Evolutionary conservation across 2,329 filamentous ascomycete species (phyloP).

Genomic region (Neodidymelliopsis sp.): DNA sequence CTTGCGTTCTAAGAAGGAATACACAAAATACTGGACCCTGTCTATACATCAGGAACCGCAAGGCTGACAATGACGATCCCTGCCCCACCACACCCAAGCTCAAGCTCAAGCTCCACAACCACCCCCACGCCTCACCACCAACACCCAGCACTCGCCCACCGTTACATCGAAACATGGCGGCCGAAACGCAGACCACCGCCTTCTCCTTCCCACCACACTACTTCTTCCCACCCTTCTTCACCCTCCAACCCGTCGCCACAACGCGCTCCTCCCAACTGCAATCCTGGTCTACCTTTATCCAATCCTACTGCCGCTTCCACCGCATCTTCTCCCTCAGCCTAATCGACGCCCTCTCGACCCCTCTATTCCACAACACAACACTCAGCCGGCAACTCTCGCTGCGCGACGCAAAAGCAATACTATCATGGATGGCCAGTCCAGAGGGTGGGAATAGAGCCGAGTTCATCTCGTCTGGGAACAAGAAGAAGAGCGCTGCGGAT

Average conservation of each 20-base stretch:
- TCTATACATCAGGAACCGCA: background rate
- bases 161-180: conserved; percentile 8
- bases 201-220: conserved; percentile 62
- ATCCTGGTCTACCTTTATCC: conserved; percentile 88
- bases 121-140: background rate
- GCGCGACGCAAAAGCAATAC: conserved; percentile 60
- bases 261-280: conserved; percentile 78
- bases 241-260: conserved; percentile 75
- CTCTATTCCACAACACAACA: conserved; percentile 61
- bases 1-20: background rate
- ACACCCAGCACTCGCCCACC: background rate
- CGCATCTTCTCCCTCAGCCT: conserved; percentile 78
- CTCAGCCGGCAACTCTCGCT: conserved; percentile 57
- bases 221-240: conserved; percentile 86
- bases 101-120: conserved; percentile 9
- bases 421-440: conserved; percentile 63
- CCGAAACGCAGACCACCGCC: conserved; percentile 14
- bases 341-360: conserved; percentile 60
- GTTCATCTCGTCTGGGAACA: conserved; percentile 58
- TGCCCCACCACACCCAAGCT: conserved; percentile 15
- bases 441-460: conserved; percentile 68
- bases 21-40: no score
- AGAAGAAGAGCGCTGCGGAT: conserved; percentile 32
- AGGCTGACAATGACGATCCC: conserved; percentile 7
- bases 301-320: conserved; percentile 81